A percentile compares a stretch with the other conserved stretches of the same genome.
Conservation (phyloP, 225 moss, liverwort and hornwort species). For the Straminergon stramineum region DNA sequence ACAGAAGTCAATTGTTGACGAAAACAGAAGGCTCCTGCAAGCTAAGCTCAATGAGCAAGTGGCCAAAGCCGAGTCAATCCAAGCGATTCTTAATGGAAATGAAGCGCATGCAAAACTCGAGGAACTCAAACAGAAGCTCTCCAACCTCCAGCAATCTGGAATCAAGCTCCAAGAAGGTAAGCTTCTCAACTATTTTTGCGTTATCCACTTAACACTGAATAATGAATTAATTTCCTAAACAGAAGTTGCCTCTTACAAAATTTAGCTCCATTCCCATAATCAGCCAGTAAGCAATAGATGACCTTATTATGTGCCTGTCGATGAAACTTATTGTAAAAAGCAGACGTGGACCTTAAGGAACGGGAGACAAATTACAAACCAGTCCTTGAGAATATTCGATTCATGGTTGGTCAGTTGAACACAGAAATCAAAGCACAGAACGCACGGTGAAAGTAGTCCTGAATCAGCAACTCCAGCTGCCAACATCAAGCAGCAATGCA, state of each 20-base stretch:
- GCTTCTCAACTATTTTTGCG: not conserved
- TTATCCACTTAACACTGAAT: not conserved
- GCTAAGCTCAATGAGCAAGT: slow-evolving; percentile 37
- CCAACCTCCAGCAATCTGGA: slow-evolving; percentile 29
- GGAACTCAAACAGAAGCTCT: slow-evolving; percentile 28
- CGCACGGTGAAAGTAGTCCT: not conserved
- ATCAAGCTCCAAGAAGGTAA: slow-evolving; percentile 50
- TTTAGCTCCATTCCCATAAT: not conserved
- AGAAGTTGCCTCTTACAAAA: not conserved
- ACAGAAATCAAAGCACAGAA: slow-evolving; percentile 39
- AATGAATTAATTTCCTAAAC: not conserved
- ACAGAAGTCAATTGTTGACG: slow-evolving; percentile 25
- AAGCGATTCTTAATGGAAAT: slow-evolving; percentile 25
- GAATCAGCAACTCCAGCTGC: not conserved
- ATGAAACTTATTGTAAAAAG: not conserved
- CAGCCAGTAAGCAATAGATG: not conserved
- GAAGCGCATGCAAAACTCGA: slow-evolving; percentile 31
- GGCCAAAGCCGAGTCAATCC: slow-evolving; percentile 17
- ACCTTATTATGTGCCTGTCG: not conserved
- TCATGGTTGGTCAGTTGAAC: slow-evolving; percentile 73
- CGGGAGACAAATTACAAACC: slow-evolving; percentile 69
- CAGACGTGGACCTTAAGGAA: slow-evolving; percentile 59
- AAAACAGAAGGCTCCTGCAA: slow-evolving; percentile 5
- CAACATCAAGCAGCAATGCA: not conserved
- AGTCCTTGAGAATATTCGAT: slow-evolving; percentile 61